A percentile compares a stretch with the other conserved stretches of the same genome.
phyloP scores from a whole-genome alignment of 192 early-diverging fungal genomes.

The Ambispora gerdemannii region DNA sequence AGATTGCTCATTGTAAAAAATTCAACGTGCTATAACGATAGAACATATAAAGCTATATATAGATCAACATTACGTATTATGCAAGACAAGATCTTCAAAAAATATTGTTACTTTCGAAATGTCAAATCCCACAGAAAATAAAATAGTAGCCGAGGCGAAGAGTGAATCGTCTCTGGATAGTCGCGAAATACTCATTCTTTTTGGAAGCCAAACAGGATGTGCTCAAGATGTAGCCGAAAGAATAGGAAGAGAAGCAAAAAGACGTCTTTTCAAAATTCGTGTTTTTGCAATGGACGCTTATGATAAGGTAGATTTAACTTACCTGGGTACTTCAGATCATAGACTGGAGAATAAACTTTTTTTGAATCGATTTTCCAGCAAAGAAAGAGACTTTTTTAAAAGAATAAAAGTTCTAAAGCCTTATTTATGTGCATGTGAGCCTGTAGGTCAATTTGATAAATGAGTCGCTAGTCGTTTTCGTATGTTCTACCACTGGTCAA shows the following conservation, averaged over 20 bases:
- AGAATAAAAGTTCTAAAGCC: too few species aligned
- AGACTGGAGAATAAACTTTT: background rate
- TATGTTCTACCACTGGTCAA: constrained; percentile 92
- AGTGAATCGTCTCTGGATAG: background rate
- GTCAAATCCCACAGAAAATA: background rate
- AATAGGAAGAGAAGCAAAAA: constrained; percentile 72
- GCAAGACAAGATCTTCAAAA: too few species aligned
- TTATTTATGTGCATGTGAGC: too few species aligned
- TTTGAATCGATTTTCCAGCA: too few species aligned
- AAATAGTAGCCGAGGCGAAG: background rate
- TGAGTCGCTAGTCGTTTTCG: constrained; percentile 71
- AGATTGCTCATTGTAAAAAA: constrained; percentile 9
- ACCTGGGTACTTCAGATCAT: background rate
- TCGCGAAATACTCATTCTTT: constrained; percentile 70
- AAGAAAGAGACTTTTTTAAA: too few species aligned
- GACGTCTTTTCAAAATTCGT: constrained; percentile 63
- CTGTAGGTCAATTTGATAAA: constrained; percentile 53
- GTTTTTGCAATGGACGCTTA: constrained; percentile 78
- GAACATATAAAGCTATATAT: too few species aligned
- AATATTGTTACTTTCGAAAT: too few species aligned
- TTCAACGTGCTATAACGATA: too few species aligned
- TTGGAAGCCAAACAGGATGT: constrained; percentile 91
- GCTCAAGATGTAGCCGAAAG: constrained; percentile 87
- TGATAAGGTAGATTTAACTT: constrained; percentile 48
- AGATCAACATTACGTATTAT: too few species aligned